A percentile compares a stretch with the other conserved stretches of the same genome.
phyloP scores from a whole-genome alignment of 2,329 filamentous ascomycete species.

The Aspergillus fijiensis region DNA sequence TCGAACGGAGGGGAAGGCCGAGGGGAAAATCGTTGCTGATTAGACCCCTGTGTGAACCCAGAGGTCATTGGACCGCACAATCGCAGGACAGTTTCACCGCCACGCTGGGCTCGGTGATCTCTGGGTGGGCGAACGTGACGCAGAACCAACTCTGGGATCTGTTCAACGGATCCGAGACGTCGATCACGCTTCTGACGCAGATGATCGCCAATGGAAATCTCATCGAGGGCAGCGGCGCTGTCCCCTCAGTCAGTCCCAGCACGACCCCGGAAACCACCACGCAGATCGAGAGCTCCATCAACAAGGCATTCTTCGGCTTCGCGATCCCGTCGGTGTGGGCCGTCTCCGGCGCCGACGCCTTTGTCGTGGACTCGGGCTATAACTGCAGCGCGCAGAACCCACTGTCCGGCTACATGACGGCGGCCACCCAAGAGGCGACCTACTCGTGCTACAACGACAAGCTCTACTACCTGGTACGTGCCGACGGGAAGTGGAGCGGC shows the following conservation, averaged over 20 bases:
- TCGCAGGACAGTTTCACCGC: not conserved
- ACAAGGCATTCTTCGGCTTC: conserved; percentile 1
- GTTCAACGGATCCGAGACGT: not conserved
- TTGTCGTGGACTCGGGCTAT: not conserved
- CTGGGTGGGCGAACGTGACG: not conserved
- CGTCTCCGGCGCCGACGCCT: not conserved
- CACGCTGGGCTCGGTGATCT: not conserved
- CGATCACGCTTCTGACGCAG: not conserved
- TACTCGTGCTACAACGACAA: not conserved
- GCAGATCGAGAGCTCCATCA: not conserved
- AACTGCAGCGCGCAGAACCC: not conserved
- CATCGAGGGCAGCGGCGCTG: not conserved
- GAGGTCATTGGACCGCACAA: not conserved
- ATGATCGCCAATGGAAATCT: not conserved
- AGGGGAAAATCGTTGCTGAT: not conserved
- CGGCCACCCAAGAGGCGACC: not conserved
- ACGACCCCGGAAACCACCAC: not conserved
- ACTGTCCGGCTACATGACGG: not conserved
- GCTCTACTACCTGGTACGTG: not conserved
- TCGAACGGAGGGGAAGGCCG: too few relatives aligned
- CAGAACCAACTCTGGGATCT: not conserved
- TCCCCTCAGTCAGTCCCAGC: not conserved
- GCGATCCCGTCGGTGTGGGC: not conserved
- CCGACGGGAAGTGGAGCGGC: not conserved
- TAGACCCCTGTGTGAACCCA: not conserved